Conservation (phyloP, 371 early-diverging fungal genomes). For the Nematocida ausubeli region DNA sequence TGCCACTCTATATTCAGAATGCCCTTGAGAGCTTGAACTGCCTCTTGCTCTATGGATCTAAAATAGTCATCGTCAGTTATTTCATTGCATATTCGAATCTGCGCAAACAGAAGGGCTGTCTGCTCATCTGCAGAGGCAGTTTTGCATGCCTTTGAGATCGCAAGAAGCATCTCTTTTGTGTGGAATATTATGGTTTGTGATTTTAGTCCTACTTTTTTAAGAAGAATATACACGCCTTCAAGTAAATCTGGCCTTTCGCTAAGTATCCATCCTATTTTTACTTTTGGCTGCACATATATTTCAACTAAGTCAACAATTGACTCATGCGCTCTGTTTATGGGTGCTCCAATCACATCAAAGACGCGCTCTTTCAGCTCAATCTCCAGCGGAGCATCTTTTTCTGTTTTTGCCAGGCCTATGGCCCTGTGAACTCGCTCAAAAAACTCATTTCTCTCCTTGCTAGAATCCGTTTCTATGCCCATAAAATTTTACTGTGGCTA, state of each 20-base stretch:
- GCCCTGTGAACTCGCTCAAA: neutral
- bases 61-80: constrained; percentile 3
- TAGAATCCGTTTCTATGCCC: neutral
- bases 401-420: neutral
- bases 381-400: neutral
- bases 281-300: neutral
- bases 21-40: neutral
- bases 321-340: neutral
- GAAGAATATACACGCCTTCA: neutral
- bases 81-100: constrained; percentile 9
- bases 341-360: neutral
- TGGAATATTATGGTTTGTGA: neutral
- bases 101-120: constrained; percentile 6
- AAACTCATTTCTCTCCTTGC: constrained; percentile 2
- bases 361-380: neutral
- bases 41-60: neutral
- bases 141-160: neutral
- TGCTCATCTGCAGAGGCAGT: neutral
- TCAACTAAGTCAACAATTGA: neutral
- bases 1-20: constrained; percentile 13
- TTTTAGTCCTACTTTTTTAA: neutral
- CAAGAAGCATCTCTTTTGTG: neutral
- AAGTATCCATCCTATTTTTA: constrained; percentile 7
- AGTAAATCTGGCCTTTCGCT: neutral
- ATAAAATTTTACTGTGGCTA: constrained; percentile 5